phyloP scores from a whole-genome alignment of 2,329 filamentous ascomycete species.

The Scortechinia acanthostroma region DNA sequence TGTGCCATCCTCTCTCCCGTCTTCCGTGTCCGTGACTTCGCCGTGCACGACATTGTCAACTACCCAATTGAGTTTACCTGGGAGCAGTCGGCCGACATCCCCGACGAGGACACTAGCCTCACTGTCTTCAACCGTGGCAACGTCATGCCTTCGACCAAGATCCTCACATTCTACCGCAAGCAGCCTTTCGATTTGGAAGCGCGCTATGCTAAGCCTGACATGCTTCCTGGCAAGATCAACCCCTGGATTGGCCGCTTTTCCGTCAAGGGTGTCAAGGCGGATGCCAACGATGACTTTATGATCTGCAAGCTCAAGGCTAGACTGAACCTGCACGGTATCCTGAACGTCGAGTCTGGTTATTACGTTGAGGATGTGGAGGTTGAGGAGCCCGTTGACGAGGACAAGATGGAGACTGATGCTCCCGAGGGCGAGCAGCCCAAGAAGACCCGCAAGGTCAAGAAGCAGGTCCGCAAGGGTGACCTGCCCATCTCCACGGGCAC shows the following conservation, averaged over 20 bases:
- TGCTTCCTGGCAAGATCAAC: slow-evolving; percentile 80
- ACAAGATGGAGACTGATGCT: slow-evolving; percentile 73
- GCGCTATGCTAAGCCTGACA: slow-evolving; percentile 79
- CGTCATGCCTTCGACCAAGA: slow-evolving; percentile 95
- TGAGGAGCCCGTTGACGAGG: slow-evolving; percentile 79
- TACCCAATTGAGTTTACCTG: slow-evolving; percentile 98
- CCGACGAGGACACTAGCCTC: slow-evolving; percentile 93
- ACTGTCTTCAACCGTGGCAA: slow-evolving; percentile 98
- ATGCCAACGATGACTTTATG: slow-evolving; percentile 95
- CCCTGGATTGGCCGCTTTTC: slow-evolving; percentile 97
- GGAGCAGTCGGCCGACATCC: slow-evolving; percentile 97
- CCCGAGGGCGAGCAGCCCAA: slow-evolving; percentile 56
- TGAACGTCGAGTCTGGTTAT: slow-evolving; percentile 95
- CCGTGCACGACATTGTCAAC: slow-evolving; percentile 92
- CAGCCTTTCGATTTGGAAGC: slow-evolving; percentile 95
- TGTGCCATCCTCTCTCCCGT: slow-evolving; percentile 95
- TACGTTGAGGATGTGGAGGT: slow-evolving; percentile 97
- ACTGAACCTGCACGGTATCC: slow-evolving; percentile 88
- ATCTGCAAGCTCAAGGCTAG: slow-evolving; percentile 99
- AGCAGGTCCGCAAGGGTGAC: slow-evolving; percentile 96
- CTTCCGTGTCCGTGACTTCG: slow-evolving; percentile 97
- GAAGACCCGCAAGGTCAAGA: slow-evolving; percentile 95
- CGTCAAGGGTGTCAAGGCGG: slow-evolving; percentile 92
- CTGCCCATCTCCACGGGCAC: slow-evolving; percentile 81
- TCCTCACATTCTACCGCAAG: slow-evolving; percentile 98